A percentile compares a stretch with the other conserved stretches of the same genome.
These are phyloP conservation scores for Salvia sclarea DNA, from an alignment of 305 asterid genomes.

Conservation along the genomic window DNA sequence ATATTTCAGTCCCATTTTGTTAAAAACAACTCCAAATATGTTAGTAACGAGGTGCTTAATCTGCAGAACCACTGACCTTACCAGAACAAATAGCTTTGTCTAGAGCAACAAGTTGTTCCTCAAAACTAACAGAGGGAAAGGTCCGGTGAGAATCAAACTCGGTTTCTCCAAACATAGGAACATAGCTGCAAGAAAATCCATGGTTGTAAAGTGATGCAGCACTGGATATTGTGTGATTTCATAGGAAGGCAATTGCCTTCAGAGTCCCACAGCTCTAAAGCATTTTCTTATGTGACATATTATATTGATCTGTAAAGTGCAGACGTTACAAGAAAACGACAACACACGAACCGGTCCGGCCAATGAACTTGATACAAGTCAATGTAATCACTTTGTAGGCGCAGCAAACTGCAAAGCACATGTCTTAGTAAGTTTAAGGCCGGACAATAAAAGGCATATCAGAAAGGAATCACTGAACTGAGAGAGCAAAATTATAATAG, in stretches of 20 bases:
- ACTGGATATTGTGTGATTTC: neutral
- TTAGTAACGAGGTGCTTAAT: slow-evolving; percentile 18
- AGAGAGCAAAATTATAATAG: slow-evolving; percentile 6
- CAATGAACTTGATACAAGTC: slow-evolving; percentile 97
- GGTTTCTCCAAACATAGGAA: slow-evolving; percentile 95
- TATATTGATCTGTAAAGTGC: neutral
- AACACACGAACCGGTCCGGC: slow-evolving; percentile 92
- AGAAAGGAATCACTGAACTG: slow-evolving; percentile 7
- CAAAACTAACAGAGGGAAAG: slow-evolving; percentile 58
- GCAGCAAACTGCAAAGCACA: slow-evolving; percentile 61
- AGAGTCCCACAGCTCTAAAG: neutral
- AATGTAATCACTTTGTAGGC: slow-evolving; percentile 66
- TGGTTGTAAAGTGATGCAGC: slow-evolving; percentile 9
- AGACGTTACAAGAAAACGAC: slow-evolving; percentile 31
- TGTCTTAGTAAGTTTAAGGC: slow-evolving; percentile 26
- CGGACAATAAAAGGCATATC: slow-evolving; percentile 24
- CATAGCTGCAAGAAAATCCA: slow-evolving; percentile 63
- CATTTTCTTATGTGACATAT: slow-evolving; percentile 12
- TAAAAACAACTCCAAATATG: slow-evolving; percentile 21
- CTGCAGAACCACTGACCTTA: slow-evolving; percentile 60
- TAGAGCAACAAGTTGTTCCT: slow-evolving; percentile 75
- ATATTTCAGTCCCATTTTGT: slow-evolving; percentile 20
- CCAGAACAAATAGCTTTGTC: slow-evolving; percentile 73
- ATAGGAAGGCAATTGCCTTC: neutral
- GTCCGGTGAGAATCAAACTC: slow-evolving; percentile 59